Conservation (phyloP, 208 protist species). For the Herpetomonas muscarum region DNA sequence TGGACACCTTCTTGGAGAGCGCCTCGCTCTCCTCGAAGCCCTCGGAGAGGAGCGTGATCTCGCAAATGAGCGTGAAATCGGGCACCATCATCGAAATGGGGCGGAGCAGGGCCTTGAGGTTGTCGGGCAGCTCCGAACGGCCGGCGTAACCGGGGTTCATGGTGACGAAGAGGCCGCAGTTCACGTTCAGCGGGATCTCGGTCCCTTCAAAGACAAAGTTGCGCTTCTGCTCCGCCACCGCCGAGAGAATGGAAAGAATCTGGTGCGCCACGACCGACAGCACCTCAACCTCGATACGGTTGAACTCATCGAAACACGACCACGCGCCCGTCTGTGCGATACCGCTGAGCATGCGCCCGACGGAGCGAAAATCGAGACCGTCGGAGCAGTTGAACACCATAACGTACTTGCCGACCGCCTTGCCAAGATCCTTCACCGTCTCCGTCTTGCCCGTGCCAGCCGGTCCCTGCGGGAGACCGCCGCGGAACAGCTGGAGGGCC, state of each 20-base stretch:
- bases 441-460: conserved; percentile 99
- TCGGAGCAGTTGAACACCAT: conserved; percentile 99
- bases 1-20: conserved; percentile 95
- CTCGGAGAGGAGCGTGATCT: conserved; percentile 97
- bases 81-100: conserved; percentile 99
- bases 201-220: conserved; percentile 93
- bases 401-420: conserved; percentile 95
- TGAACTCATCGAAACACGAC: conserved; percentile 99
- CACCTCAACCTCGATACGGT: conserved; percentile 98
- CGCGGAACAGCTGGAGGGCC: conserved; percentile 93
- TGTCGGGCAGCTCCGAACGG: conserved; percentile 98
- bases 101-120: conserved; percentile 97
- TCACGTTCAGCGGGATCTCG: conserved; percentile 95
- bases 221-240: conserved; percentile 69
- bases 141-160: conserved; percentile 99
- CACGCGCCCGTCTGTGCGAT: conserved; percentile 97
- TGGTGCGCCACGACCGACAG: conserved; percentile 98
- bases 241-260: conserved; percentile 93
- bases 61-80: conserved; percentile 96
- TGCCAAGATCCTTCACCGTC: conserved; percentile 98
- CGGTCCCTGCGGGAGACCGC: conserved; percentile 94
- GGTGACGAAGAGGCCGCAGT: conserved; percentile 97
- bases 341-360: conserved; percentile 95
- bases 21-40: conserved; percentile 94
- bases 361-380: conserved; percentile 95